Conservation (phyloP, 176 grass and related monocot genomes). For the Hsuehochloa calcarea region DNA sequence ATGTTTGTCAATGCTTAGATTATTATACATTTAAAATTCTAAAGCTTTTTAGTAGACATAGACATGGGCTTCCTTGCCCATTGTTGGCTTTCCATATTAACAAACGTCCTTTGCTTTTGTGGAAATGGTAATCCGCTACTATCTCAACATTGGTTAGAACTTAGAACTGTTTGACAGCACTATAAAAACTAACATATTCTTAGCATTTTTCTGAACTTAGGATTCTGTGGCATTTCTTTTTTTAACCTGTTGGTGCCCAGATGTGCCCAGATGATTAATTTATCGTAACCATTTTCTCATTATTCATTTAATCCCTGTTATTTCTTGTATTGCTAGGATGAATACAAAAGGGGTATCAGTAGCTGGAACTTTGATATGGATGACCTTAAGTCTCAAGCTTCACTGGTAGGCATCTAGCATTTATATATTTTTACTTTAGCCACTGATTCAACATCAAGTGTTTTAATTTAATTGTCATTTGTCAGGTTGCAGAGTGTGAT, state of each 20-base stretch:
- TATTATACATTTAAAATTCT: background rate
- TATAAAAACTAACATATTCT: constrained; percentile 4
- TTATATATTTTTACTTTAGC: background rate
- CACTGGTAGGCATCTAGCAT: constrained; percentile 51
- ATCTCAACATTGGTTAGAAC: constrained; percentile 11
- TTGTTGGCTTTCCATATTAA: background rate
- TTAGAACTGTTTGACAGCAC: background rate
- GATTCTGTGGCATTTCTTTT: background rate
- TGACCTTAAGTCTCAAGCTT: constrained; percentile 87
- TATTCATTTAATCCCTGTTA: constrained; percentile 20
- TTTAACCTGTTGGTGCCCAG: background rate
- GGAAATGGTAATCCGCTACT: background rate
- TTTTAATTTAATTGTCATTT: constrained; percentile 10
- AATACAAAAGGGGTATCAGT: constrained; percentile 98
- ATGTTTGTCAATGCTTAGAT: background rate
- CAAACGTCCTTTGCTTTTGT: background rate
- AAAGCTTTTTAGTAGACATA: background rate
- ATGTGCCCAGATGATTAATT: background rate
- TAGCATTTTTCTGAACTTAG: background rate
- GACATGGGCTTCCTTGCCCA: background rate
- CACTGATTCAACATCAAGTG: constrained; percentile 5
- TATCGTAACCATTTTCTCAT: background rate
- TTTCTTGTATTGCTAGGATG: constrained; percentile 56
- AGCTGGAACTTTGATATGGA: constrained; percentile 94
- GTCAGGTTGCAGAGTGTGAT: constrained; percentile 67